These are phyloP conservation scores for Populus hybrid DNA, from an alignment of 441 rosid genomes.

Conservation along the genomic window DNA sequence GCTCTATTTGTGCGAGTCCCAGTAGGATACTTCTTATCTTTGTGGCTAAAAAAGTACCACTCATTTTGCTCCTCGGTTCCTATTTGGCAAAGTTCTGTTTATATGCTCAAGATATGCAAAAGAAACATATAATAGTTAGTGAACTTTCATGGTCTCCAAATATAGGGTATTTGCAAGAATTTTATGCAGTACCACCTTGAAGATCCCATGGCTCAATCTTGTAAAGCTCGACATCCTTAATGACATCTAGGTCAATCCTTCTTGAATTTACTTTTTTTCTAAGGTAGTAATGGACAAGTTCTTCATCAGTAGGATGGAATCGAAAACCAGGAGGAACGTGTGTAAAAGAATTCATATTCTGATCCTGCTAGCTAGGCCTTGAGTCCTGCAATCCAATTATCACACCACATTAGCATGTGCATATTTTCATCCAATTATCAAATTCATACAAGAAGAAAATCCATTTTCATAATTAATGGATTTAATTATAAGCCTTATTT, in stretches of 20 bases:
- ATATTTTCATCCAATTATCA: neutral
- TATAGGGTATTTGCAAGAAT: neutral
- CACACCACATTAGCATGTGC: neutral
- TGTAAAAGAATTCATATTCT: slow-evolving; percentile 71
- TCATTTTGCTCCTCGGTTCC: slow-evolving; percentile 78
- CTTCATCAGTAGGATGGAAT: slow-evolving; percentile 99
- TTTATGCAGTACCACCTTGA: slow-evolving; percentile 52
- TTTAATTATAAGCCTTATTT: neutral
- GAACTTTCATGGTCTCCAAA: neutral
- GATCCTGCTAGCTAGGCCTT: slow-evolving; percentile 9
- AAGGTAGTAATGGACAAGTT: slow-evolving; percentile 95
- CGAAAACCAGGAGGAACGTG: slow-evolving; percentile 98
- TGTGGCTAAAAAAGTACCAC: slow-evolving; percentile 94
- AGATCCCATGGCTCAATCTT: slow-evolving; percentile 99
- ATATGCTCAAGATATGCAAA: neutral
- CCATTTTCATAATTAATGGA: neutral
- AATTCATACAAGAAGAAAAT: neutral
- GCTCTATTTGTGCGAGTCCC: slow-evolving; percentile 93
- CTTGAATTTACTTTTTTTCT: slow-evolving; percentile 82
- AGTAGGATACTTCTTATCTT: slow-evolving; percentile 91
- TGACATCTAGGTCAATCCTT: slow-evolving; percentile 86
- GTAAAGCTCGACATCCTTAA: slow-evolving; percentile 94
- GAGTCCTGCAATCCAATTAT: slow-evolving; percentile 33
- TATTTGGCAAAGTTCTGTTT: slow-evolving; percentile 68
- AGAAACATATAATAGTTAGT: neutral